Evolutionary conservation across 768 basidiomycete genomes (phyloP).

Genomic region (Naganishia vaughanmartiniae): DNA sequence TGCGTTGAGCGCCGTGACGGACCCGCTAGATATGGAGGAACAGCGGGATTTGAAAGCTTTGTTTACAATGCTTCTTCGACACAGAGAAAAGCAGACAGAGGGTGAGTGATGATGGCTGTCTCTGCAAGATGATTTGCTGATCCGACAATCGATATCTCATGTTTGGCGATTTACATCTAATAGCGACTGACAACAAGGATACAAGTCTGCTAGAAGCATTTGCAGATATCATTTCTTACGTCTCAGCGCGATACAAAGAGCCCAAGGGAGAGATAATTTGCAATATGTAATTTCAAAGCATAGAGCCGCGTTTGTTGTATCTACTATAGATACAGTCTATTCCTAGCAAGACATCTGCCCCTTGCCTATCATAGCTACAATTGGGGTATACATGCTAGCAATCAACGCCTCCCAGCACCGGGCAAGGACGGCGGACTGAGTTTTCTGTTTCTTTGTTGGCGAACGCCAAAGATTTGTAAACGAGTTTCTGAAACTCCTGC

Average conservation of each 20-base stretch:
- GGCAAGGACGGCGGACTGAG: neutral
- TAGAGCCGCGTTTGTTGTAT: neutral
- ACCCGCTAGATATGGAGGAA: conserved; percentile 1
- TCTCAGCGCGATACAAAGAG: conserved; percentile 26
- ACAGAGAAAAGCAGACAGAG: neutral
- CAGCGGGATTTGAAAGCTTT: conserved; percentile 5
- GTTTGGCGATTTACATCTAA: neutral
- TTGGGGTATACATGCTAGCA: neutral
- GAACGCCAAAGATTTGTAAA: conserved; percentile 1
- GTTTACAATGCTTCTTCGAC: conserved; percentile 4
- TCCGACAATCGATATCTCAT: neutral
- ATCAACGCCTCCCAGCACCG: neutral
- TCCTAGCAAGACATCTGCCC: neutral
- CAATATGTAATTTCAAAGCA: neutral
- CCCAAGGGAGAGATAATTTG: conserved; percentile 10
- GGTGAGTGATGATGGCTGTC: neutral
- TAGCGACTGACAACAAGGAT: neutral
- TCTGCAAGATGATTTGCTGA: neutral
- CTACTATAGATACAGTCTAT: neutral
- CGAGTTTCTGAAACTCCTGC: neutral
- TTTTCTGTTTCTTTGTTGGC: conserved; percentile 13
- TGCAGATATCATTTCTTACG: conserved; percentile 9
- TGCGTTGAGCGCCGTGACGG: neutral
- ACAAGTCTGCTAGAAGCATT: neutral
- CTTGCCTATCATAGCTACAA: neutral